A percentile compares a stretch with the other conserved stretches of the same genome.
These are phyloP conservation scores for Liquidambar formosana DNA, from an alignment of 164 flowering plant species.

Conservation along the genomic window DNA sequence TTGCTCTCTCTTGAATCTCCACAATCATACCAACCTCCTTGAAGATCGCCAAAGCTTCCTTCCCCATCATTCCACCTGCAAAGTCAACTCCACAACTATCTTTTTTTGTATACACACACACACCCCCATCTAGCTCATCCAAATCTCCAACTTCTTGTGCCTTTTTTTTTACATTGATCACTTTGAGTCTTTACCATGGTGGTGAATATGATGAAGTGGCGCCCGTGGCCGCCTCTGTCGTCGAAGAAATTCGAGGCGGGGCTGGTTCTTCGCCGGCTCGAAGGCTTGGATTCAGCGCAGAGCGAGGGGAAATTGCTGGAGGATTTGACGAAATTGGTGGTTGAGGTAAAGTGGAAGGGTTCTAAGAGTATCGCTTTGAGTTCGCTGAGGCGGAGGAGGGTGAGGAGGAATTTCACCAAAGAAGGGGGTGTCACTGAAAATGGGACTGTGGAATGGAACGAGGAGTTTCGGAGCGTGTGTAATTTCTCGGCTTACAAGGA, in stretches of 20 bases:
- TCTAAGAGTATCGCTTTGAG: conserved; percentile 51
- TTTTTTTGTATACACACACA: too few species aligned
- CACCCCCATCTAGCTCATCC: too few species aligned
- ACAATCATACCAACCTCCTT: too few species aligned
- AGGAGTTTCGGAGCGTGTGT: conserved; percentile 78
- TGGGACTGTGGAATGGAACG: conserved; percentile 72
- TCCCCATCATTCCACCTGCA: too few species aligned
- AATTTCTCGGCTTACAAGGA: conserved; percentile 59
- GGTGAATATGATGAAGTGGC: conserved; percentile 97
- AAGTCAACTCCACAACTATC: too few species aligned
- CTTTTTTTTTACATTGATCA: too few species aligned
- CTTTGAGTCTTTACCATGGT: conserved; percentile 41
- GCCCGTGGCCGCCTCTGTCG: conserved; percentile 86
- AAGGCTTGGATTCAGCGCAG: conserved; percentile 36
- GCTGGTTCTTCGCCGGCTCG: conserved; percentile 56
- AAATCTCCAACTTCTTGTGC: too few species aligned
- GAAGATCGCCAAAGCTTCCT: too few species aligned
- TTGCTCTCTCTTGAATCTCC: too few species aligned
- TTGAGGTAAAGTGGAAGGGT: conserved; percentile 93
- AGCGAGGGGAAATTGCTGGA: conserved; percentile 13
- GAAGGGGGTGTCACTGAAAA: conserved; percentile 43
- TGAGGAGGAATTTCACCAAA: conserved; percentile 73
- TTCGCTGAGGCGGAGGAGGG: conserved; percentile 62
- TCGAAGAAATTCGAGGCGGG: conserved; percentile 77
- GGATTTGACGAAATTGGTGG: conserved; percentile 37